A percentile compares a stretch with the other conserved stretches of the same genome.
phyloP scores from a whole-genome alignment of 2,329 filamentous ascomycete species.

The Fusarium oxysporum region DNA sequence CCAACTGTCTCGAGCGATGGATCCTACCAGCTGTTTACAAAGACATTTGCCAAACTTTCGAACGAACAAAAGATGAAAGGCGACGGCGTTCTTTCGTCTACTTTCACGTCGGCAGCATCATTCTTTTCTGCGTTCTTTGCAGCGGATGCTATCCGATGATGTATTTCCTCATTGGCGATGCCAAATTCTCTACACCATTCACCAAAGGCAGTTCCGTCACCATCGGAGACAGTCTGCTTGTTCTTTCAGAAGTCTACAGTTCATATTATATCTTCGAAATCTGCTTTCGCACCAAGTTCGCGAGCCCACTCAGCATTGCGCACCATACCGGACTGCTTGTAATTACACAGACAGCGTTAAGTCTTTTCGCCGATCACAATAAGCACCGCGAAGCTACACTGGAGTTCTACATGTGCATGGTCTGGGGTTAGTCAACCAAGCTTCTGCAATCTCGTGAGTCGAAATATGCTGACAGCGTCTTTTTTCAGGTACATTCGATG shows the following conservation, averaged over 20 bases:
- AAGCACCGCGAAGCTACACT: conserved; percentile 11
- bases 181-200: neutral
- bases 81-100: conserved; percentile 16
- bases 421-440: conserved; percentile 7
- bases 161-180: conserved; percentile 2
- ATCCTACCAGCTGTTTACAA: neutral
- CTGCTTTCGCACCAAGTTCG: conserved; percentile 20
- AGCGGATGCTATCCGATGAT: neutral
- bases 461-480: neutral
- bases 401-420: conserved; percentile 29
- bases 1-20: conserved; percentile 23
- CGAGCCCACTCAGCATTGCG: conserved; percentile 15
- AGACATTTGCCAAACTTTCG: neutral
- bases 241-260: conserved; percentile 9
- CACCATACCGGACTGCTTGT: conserved; percentile 4
- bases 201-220: neutral
- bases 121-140: neutral
- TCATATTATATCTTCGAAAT: conserved; percentile 19
- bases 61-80: conserved; percentile 6
- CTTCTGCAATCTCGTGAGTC: rapidly evolving
- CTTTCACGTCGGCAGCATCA: conserved; percentile 11
- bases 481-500: neutral
- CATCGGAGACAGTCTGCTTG: conserved; percentile 1
- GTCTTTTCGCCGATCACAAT: conserved; percentile 3
- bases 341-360: conserved; percentile 1